Evolutionary conservation across 73 alveolate genomes (phyloP).

Genomic region (Symbiodinium natans): DNA sequence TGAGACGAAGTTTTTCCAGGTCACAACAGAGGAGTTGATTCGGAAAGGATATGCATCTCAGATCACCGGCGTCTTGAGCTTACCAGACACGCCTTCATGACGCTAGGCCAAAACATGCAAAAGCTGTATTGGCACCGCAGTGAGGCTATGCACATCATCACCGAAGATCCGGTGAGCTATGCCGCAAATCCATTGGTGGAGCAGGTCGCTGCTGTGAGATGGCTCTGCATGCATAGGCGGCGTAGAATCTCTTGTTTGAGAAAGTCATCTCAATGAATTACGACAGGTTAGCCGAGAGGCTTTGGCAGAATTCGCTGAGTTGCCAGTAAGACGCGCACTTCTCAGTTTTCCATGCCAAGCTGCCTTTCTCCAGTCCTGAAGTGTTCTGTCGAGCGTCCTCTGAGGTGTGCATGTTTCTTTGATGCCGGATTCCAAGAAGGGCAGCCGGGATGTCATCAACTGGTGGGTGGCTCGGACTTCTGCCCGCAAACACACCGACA

Average conservation of each 20-base stretch:
- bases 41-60: constrained; percentile 65
- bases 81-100: neutral
- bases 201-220: constrained; percentile 32
- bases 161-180: constrained; percentile 51
- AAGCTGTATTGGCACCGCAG: neutral
- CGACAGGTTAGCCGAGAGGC: constrained; percentile 63
- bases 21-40: constrained; percentile 64
- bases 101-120: neutral
- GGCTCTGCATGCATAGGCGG: no score
- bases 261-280: no score
- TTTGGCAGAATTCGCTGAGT: constrained; percentile 51
- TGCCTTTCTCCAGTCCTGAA: no score
- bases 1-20: neutral
- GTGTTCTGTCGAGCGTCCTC: no score
- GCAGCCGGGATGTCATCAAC: constrained; percentile 37
- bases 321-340: constrained; percentile 36
- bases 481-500: neutral
- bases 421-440: constrained; percentile 63
- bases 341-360: no score
- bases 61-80: constrained; percentile 31
- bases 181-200: constrained; percentile 72
- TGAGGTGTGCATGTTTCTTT: constrained; percentile 56
- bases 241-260: no score
- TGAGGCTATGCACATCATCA: constrained; percentile 81
- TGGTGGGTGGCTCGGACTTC: constrained; percentile 13